Percentiles rank a stretch among this genome's conserved stretches.
Conservation (phyloP, 495 filamentous ascomycete species). For the Penicillium salamii region DNA sequence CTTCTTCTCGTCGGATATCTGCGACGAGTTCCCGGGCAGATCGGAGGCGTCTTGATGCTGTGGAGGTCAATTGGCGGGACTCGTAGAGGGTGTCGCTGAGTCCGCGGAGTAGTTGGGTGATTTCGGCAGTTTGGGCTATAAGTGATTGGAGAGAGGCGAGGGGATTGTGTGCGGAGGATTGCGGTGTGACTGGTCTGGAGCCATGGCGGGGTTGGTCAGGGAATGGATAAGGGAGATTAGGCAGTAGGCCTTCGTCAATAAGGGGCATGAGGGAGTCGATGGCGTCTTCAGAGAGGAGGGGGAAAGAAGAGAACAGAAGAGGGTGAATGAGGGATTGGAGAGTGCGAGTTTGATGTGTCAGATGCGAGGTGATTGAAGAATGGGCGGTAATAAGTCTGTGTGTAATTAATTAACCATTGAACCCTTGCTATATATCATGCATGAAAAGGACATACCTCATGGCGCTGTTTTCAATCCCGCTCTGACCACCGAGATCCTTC, state of each 20-base stretch:
- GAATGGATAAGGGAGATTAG: constrained; percentile 47
- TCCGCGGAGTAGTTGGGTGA: constrained; percentile 75
- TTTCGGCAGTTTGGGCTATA: constrained; percentile 63
- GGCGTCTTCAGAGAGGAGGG: constrained; percentile 60
- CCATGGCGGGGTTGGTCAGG: constrained; percentile 50
- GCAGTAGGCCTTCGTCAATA: constrained; percentile 53
- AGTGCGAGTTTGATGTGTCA: constrained; percentile 78
- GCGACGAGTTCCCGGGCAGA: constrained; percentile 76
- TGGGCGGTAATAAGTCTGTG: constrained; percentile 82
- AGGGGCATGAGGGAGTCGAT: constrained; percentile 66
- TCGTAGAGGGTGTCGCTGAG: constrained; percentile 93
- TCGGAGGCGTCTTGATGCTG: constrained; percentile 70
- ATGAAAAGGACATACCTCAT: constrained; percentile 56
- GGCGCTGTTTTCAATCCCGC: constrained; percentile 73
- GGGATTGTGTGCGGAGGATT: constrained; percentile 33
- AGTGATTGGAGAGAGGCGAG: constrained; percentile 55
- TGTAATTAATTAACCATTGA: constrained; percentile 17
- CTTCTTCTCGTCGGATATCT: constrained; percentile 78
- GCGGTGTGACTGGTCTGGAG: constrained; percentile 38
- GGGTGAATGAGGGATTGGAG: constrained; percentile 78
- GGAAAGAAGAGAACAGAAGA: constrained; percentile 50
- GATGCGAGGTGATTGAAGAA: constrained; percentile 76
- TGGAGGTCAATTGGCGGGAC: constrained; percentile 79
- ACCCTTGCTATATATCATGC: not conserved
- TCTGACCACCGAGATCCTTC: constrained; percentile 77